Evolutionary conservation across 2,329 filamentous ascomycete species (phyloP), one percentile per base, ranked within the genome.

Genomic region (Fusarium concolor): DNA sequence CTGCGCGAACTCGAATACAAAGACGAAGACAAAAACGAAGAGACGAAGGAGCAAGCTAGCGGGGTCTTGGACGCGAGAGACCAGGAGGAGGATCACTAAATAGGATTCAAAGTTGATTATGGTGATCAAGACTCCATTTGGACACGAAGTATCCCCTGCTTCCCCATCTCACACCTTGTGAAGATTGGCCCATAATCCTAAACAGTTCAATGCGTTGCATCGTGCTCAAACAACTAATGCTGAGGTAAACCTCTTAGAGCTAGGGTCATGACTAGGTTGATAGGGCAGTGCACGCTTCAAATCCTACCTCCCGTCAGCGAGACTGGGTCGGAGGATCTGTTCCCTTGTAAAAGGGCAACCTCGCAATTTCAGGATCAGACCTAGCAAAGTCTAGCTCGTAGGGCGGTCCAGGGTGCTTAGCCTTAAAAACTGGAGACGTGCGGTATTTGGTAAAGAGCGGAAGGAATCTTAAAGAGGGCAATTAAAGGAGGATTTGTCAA

Each of bases 381-480:
- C 38, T 35, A 46, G 33, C 33, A 35, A 17, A n/a, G 33, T 10
- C 33, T 35, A 35, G 29, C 22, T 50, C 37, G 12, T 46, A 45
- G 38, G 59, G 52, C 18, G 39, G 17, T 18, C 45, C 45, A 64
- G 65, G 56, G 41, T 39, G 26, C 29, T 37, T 43, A 66, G 65
- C 42, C 65, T 66, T 69, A 67, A 66, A 54, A 49, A 55, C 24
- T 69, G 65, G 65, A 46, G 46, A 65, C 49, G 5, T 26, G 4
- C 20, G 33, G n/a, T 11, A 35, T 33, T 52, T 35, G 49, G 18
- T 33, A 38, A 8, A 8, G 28, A 8, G 10, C 14, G n/a, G 17
- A 37, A 18, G 43, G 28, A 10, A 44, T 35, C 35, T 22, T 15
- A 6, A 46, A 46, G 55, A 33, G 14, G n/a, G n/a, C n/a, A 22